These are phyloP conservation scores for Xerophyta viscosa DNA, from an alignment of 106 monocot genomes.

Conservation along the genomic window DNA sequence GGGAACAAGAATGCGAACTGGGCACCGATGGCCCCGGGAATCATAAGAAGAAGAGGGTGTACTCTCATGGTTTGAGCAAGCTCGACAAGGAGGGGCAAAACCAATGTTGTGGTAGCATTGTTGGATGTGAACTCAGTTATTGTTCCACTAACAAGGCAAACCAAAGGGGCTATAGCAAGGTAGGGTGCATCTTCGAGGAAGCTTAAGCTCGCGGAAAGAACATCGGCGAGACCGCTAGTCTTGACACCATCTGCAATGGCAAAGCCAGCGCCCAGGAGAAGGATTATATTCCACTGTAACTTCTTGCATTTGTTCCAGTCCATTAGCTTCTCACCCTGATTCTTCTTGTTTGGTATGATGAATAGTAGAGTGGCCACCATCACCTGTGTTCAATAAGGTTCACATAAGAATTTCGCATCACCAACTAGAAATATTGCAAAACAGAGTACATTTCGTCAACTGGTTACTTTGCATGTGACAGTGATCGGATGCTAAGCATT, in stretches of 20 bases:
- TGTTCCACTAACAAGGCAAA: conserved; percentile 53
- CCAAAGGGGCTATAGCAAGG: conserved; percentile 50
- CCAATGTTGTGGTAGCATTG: conserved; percentile 71
- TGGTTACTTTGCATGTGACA: no score
- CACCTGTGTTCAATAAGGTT: conserved; percentile 31
- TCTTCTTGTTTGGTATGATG: conserved; percentile 75
- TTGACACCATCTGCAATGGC: conserved; percentile 82
- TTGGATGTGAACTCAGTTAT: conserved; percentile 90
- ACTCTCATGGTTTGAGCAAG: conserved; percentile 48
- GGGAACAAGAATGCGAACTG: conserved; percentile 79
- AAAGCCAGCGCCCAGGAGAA: conserved; percentile 85
- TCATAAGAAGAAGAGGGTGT: conserved; percentile 75
- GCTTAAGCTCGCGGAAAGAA: conserved; percentile 39
- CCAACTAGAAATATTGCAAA: no score
- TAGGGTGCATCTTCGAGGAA: conserved; percentile 61
- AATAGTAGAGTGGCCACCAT: conserved; percentile 92
- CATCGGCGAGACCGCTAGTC: conserved; percentile 70
- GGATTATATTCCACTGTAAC: conserved; percentile 85
- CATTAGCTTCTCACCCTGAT: conserved; percentile 86
- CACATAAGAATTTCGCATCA: no score
- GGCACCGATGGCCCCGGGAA: conserved; percentile 81
- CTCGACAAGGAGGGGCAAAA: conserved; percentile 69
- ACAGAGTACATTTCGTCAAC: no score
- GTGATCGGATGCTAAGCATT: no score
- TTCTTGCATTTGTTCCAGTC: conserved; percentile 98